Evolutionary conservation across 306 rosid species (phyloP).

Genomic region (Hylodesmum podocarpum): DNA sequence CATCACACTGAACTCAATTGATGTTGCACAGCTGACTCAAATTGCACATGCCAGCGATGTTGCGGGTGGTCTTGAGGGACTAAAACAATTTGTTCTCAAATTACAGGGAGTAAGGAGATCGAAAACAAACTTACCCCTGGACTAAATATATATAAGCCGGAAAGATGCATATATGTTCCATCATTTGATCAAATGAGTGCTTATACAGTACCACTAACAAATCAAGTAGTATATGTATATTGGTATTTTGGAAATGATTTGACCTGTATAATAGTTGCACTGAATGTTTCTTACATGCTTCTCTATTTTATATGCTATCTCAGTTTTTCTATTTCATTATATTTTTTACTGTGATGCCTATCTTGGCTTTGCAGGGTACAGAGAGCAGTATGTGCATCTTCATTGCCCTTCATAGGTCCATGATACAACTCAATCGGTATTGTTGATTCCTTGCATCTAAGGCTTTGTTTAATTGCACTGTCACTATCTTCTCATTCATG

Average conservation of each 20-base stretch:
- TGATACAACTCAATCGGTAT: conserved; percentile 84
- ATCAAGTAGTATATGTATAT: conserved; percentile 6
- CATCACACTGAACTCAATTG: too few species aligned
- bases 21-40: too few species aligned
- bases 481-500: conserved; percentile 22
- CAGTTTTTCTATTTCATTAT: conserved; percentile 6
- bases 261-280: conserved; percentile 13
- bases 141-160: too few species aligned
- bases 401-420: conserved; percentile 82
- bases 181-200: conserved; percentile 8
- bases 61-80: too few species aligned
- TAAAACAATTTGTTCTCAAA: too few species aligned
- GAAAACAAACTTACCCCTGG: too few species aligned
- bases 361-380: conserved; percentile 58
- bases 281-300: conserved; percentile 20
- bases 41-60: too few species aligned
- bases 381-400: conserved; percentile 70
- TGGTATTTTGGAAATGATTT: conserved; percentile 23
- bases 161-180: neutral
- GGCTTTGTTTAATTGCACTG: conserved; percentile 16
- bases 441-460: conserved; percentile 25
- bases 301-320: conserved; percentile 6
- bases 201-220: neutral
- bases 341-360: conserved; percentile 16
- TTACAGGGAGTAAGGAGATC: too few species aligned